Percentiles rank a stretch among this genome's conserved stretches.
These are phyloP conservation scores for Solanum stenotomum DNA, from an alignment of 257 asterid genomes.

Conservation along the genomic window DNA sequence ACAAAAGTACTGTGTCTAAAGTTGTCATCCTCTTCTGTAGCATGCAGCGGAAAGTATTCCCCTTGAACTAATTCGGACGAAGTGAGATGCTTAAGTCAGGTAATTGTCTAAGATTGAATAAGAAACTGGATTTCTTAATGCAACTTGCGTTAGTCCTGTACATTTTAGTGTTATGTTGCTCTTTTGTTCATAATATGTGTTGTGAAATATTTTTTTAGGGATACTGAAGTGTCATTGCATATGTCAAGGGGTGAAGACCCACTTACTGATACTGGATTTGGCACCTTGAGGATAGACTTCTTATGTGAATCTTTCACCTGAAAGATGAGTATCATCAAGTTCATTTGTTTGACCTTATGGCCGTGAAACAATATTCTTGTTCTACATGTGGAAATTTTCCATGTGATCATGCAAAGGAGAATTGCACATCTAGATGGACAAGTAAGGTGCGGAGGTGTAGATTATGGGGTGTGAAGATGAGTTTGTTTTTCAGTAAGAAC, in stretches of 20 bases:
- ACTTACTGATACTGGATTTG: background rate
- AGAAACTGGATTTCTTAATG: background rate
- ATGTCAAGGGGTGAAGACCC: background rate
- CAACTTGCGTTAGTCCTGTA: background rate
- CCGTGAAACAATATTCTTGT: background rate
- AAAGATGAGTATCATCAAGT: background rate
- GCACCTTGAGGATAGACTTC: background rate
- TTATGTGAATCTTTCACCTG: background rate
- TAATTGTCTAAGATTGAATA: conserved; percentile 2
- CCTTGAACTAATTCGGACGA: conserved; percentile 61
- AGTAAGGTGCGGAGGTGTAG: background rate
- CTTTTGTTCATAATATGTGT: background rate
- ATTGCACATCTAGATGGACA: background rate
- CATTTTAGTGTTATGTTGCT: background rate
- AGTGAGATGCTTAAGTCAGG: conserved; percentile 38
- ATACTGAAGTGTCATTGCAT: background rate
- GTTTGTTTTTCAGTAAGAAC: background rate
- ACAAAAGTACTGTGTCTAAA: background rate
- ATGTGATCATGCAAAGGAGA: background rate
- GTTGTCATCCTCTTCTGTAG: conserved; percentile 19
- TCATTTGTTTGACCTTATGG: background rate
- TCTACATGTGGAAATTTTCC: background rate
- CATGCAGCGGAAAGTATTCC: conserved; percentile 70
- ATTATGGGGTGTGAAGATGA: background rate
- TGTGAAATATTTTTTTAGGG: background rate